Percentiles rank a stretch among this genome's conserved stretches.
Conservation (phyloP, 345 rosid species). For the Ceriops tagal region DNA sequence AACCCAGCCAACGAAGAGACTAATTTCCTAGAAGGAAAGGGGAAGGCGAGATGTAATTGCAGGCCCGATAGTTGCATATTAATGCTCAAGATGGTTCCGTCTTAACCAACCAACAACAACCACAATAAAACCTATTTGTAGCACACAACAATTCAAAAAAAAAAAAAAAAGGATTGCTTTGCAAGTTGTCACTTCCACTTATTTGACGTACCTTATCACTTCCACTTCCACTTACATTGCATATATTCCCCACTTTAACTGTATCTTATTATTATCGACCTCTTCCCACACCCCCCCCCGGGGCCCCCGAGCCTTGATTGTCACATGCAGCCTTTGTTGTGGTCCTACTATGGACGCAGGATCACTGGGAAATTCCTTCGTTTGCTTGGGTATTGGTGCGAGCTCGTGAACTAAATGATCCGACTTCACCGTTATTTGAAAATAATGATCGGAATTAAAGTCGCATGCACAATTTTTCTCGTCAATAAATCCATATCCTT, state of each 20-base stretch:
- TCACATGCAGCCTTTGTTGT: slow-evolving; percentile 16
- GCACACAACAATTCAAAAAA: neutral
- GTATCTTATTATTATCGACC: neutral
- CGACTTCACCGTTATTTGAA: no score
- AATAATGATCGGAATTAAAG: no score
- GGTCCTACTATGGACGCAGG: neutral
- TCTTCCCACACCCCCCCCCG: no score
- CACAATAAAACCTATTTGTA: neutral
- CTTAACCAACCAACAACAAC: neutral
- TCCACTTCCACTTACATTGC: no score
- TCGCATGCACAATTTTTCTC: no score
- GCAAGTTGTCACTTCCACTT: no score
- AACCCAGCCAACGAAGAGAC: neutral
- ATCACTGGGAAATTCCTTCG: no score
- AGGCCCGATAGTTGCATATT: neutral
- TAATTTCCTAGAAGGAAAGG: neutral
- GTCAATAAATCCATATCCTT: no score
- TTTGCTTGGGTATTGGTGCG: neutral
- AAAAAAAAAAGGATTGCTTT: neutral
- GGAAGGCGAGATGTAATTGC: slow-evolving; percentile 7
- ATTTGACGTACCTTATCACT: no score
- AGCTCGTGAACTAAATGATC: no score
- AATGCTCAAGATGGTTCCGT: neutral
- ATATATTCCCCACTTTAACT: no score
- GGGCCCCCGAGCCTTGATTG: neutral